Conservation (phyloP, 2,329 filamentous ascomycete genomes). For the Cercospora sojina region DNA sequence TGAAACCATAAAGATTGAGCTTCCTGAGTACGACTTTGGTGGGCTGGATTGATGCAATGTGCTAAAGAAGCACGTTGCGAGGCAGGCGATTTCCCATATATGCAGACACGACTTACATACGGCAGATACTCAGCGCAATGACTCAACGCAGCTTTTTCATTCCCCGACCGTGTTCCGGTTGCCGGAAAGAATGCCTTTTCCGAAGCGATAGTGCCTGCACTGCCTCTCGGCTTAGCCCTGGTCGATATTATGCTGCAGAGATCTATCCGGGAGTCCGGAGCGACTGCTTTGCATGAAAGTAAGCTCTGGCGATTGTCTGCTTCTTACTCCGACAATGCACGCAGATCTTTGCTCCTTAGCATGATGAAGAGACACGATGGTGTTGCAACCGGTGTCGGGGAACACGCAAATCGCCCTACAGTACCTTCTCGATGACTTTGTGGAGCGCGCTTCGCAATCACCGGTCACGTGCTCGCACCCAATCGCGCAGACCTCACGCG, state of each 20-base stretch:
- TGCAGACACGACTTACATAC: neutral
- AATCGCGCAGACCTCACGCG: neutral
- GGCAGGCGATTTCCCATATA: neutral
- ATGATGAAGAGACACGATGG: neutral
- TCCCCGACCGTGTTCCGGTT: neutral
- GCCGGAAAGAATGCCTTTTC: neutral
- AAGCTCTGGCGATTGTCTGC: neutral
- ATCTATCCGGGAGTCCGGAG: neutral
- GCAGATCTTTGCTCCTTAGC: neutral
- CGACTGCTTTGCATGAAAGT: neutral
- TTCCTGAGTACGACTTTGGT: conserved; percentile 4
- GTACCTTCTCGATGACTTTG: neutral
- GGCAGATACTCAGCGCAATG: neutral
- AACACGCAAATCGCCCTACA: neutral
- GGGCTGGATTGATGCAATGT: neutral
- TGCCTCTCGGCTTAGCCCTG: neutral
- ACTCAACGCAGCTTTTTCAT: neutral
- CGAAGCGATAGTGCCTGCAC: neutral
- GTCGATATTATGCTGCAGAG: neutral
- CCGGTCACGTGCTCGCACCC: neutral
- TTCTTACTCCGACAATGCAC: neutral
- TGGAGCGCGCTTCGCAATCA: neutral
- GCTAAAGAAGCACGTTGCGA: neutral
- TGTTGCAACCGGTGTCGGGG: neutral
- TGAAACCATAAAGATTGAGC: conserved; percentile 3